Evolutionary conservation across 805 yeast genomes (phyloP).

Genomic region (Candida glaebosa): DNA sequence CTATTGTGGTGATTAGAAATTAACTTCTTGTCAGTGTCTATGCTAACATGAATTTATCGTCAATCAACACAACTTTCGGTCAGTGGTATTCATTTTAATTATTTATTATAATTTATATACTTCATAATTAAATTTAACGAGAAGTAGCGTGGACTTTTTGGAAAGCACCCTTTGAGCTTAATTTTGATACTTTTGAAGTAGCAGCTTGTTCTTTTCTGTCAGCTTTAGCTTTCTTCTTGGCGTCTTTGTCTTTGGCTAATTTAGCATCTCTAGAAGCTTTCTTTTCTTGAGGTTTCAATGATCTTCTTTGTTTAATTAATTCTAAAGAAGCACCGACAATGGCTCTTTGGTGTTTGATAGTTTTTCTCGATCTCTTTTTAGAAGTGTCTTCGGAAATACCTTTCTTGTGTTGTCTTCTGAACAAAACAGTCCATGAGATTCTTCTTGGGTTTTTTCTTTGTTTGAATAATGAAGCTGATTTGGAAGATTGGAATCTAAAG

Average conservation of each 20-base stretch:
- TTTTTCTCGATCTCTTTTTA: slow-evolving; percentile 96
- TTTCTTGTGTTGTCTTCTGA: slow-evolving; percentile 99
- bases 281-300: slow-evolving; percentile 94
- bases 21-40: too few species aligned
- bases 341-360: slow-evolving; percentile 98
- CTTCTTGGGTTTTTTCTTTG: slow-evolving; percentile 99
- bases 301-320: slow-evolving; percentile 96
- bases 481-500: slow-evolving; percentile 98
- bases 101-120: not conserved
- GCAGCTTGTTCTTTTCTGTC: slow-evolving; percentile 95
- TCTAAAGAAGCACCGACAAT: slow-evolving; percentile 99
- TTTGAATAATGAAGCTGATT: slow-evolving; percentile 95
- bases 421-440: slow-evolving; percentile 98
- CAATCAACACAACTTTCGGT: too few species aligned
- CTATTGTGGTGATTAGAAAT: too few species aligned
- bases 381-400: slow-evolving; percentile 98
- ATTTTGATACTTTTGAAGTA: slow-evolving; percentile 74
- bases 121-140: slow-evolving; percentile 56
- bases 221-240: slow-evolving; percentile 89
- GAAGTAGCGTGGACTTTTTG: slow-evolving; percentile 95
- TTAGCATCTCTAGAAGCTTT: slow-evolving; percentile 96
- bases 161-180: slow-evolving; percentile 97
- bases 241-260: slow-evolving; percentile 76
- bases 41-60: too few species aligned
- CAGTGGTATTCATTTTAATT: too few species aligned